Percentiles rank a stretch among this genome's conserved stretches.
Conservation (phyloP, 73 alveolate species). For the Durusdinium trenchii region DNA sequence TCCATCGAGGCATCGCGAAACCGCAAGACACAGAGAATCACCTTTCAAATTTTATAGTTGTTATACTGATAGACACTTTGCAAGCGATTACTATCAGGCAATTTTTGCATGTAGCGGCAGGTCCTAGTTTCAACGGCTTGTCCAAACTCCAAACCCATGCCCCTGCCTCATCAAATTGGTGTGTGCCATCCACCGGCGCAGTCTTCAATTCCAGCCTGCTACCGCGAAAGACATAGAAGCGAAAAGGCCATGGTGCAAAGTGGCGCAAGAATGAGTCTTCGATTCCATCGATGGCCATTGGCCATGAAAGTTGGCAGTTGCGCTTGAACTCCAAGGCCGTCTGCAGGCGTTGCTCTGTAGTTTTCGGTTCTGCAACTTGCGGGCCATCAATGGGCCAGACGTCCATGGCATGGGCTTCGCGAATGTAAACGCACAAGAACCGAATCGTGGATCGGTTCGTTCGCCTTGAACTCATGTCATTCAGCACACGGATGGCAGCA, state of each 20-base stretch:
- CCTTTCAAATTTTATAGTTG: neutral
- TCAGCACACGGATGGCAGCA: slow-evolving; percentile 84
- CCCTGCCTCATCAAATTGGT: neutral
- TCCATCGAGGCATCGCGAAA: no score
- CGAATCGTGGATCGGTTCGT: neutral
- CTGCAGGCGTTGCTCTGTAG: slow-evolving; percentile 23
- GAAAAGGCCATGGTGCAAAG: slow-evolving; percentile 83
- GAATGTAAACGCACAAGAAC: slow-evolving; percentile 69
- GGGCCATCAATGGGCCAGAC: slow-evolving; percentile 90
- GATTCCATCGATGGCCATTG: slow-evolving; percentile 80
- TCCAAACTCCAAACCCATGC: neutral
- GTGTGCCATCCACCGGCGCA: slow-evolving; percentile 76
- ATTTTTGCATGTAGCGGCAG: no score
- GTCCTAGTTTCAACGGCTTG: no score
- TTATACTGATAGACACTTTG: no score
- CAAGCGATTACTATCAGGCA: no score
- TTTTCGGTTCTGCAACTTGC: slow-evolving; percentile 39
- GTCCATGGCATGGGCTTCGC: slow-evolving; percentile 71
- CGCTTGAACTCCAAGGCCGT: slow-evolving; percentile 48
- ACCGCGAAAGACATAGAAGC: slow-evolving; percentile 81
- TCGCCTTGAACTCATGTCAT: slow-evolving; percentile 32
- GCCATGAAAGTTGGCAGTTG: slow-evolving; percentile 39
- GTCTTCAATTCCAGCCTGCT: slow-evolving; percentile 29
- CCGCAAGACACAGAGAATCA: no score
- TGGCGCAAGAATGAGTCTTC: slow-evolving; percentile 59